phyloP scores from a whole-genome alignment of 768 basidiomycete species.

The Lentinula boryana region DNA sequence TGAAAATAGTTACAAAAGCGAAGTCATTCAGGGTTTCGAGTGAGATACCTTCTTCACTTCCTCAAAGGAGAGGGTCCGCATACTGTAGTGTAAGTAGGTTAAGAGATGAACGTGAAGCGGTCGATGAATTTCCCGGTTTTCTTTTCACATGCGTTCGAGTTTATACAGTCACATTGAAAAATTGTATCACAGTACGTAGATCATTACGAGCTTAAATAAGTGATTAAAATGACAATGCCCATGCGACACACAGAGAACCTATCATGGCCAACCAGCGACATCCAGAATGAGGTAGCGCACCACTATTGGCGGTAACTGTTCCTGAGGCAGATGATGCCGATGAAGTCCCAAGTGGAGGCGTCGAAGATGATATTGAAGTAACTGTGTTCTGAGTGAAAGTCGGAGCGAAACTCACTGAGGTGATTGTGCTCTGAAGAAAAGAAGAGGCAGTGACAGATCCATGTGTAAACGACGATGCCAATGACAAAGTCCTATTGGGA shows the following conservation, averaged over 20 bases:
- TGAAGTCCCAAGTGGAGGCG: not conserved
- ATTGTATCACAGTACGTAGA: too few relatives aligned
- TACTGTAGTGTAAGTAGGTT: too few relatives aligned
- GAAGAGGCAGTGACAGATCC: not conserved
- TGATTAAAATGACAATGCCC: not conserved
- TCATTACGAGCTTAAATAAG: too few relatives aligned
- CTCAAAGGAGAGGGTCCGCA: constrained; percentile 35
- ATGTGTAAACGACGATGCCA: not conserved
- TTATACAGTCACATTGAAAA: too few relatives aligned
- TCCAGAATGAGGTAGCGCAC: not conserved
- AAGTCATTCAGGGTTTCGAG: not conserved
- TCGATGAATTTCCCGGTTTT: too few relatives aligned
- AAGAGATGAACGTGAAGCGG: not conserved
- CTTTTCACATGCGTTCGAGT: not conserved
- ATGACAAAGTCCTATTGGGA: not conserved
- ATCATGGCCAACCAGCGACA: not conserved
- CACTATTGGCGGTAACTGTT: not conserved
- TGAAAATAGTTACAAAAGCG: constrained; percentile 22
- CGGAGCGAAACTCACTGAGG: not conserved
- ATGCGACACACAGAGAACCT: not conserved
- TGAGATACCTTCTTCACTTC: constrained; percentile 60
- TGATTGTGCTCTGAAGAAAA: not conserved
- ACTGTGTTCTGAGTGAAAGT: not conserved
- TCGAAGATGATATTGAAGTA: not conserved
- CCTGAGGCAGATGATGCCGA: not conserved